These are phyloP conservation scores for Nematocida minor DNA, from an alignment of 371 early-diverging fungal species.

Conservation along the genomic window DNA sequence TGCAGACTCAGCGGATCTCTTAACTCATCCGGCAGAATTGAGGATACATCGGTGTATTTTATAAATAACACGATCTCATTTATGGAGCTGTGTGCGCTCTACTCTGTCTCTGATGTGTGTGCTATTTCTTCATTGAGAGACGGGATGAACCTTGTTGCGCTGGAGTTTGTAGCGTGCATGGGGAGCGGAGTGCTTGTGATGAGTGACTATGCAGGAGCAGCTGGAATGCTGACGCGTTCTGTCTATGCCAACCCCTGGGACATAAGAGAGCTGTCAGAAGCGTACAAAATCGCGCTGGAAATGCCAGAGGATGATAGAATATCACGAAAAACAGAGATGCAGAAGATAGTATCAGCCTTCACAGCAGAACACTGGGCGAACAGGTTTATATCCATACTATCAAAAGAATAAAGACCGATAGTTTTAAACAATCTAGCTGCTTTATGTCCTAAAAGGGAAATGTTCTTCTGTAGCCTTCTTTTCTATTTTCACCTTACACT, in stretches of 20 bases:
- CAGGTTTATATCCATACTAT: constrained; percentile 45
- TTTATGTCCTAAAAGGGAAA: not conserved
- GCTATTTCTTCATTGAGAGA: constrained; percentile 91
- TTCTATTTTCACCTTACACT: no score
- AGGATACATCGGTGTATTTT: constrained; percentile 90
- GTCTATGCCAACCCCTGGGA: constrained; percentile 97
- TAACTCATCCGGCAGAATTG: constrained; percentile 87
- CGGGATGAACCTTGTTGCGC: constrained; percentile 97
- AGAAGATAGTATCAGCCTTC: constrained; percentile 82
- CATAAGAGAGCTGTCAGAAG: constrained; percentile 81
- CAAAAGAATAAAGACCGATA: no score
- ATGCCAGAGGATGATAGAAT: constrained; percentile 75
- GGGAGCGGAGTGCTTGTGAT: constrained; percentile 86
- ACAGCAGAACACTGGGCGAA: constrained; percentile 93
- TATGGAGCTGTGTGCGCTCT: constrained; percentile 86
- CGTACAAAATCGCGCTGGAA: constrained; percentile 79
- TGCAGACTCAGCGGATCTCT: constrained; percentile 88
- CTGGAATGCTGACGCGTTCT: constrained; percentile 81
- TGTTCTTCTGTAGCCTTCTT: no score
- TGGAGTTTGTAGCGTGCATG: constrained; percentile 86
- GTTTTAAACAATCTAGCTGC: no score
- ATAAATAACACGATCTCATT: constrained; percentile 87
- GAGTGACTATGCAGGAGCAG: constrained; percentile 95
- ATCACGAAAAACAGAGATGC: constrained; percentile 78
- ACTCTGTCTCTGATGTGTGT: constrained; percentile 86